Evolutionary conservation across 495 filamentous ascomycete genomes (phyloP).

Genomic region (Cercophora newfieldiana): DNA sequence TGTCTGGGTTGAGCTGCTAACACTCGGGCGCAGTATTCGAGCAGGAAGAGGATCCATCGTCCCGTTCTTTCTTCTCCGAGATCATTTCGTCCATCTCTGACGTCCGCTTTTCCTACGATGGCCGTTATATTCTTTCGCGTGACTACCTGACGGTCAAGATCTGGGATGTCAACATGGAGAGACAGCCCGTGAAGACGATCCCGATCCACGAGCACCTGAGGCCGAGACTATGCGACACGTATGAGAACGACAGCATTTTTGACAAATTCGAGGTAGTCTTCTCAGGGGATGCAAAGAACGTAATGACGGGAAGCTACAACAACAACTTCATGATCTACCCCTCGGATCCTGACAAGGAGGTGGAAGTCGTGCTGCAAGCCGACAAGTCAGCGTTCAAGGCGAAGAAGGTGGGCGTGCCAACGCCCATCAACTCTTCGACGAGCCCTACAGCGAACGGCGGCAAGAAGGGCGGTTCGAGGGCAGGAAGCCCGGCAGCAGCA

Average conservation of each 20-base stretch:
- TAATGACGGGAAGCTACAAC: constrained; percentile 99
- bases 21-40: constrained; percentile 74
- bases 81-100: constrained; percentile 99
- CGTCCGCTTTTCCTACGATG: constrained; percentile 94
- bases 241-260: constrained; percentile 99
- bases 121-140: constrained; percentile 93
- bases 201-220: constrained; percentile 97
- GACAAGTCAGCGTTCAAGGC: constrained; percentile 99
- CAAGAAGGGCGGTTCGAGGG: constrained; percentile 81
- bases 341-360: constrained; percentile 90
- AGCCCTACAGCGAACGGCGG: constrained; percentile 70
- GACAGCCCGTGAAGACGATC: constrained; percentile 95
- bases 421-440: constrained; percentile 83
- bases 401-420: constrained; percentile 98
- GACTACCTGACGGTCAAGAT: constrained; percentile 99
- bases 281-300: constrained; percentile 95
- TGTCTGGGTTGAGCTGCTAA: constrained; percentile 9
- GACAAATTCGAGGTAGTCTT: constrained; percentile 99
- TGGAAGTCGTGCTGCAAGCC: constrained; percentile 94
- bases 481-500: constrained; percentile 83
- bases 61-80: constrained; percentile 98
- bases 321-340: constrained; percentile 99
- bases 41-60: constrained; percentile 97
- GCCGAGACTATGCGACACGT: constrained; percentile 93
- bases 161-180: constrained; percentile 99